Evolutionary conservation across 2,329 filamentous ascomycete species (phyloP), one percentile per base, ranked within the genome.

Genomic region (Hymenotorrendiella dingleyae): DNA sequence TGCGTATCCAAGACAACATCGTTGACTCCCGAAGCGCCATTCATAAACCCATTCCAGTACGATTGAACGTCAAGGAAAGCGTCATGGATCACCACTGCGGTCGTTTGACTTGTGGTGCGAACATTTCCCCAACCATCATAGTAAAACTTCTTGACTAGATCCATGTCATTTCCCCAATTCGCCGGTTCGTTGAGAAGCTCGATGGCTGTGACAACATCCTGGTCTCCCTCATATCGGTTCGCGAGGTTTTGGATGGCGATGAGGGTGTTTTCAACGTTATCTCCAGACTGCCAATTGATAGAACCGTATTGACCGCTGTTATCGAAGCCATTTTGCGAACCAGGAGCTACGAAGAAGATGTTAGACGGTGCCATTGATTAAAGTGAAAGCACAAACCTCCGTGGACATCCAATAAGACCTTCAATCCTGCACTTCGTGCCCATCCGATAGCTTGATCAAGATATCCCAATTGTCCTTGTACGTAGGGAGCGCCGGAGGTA

Each of bases 351-450:
- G 14, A 10, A 11, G n/a, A 20, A 12, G 2, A 22, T 12, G 21
- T 40, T 21, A 40, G 37, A 7, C 10, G 2, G 7, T 8, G 9
- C 16, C 5, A 2, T 10, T 14, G 16, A n/a, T 3, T 2, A 22
- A 9, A 2, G 2, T 2, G 14, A 27, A 17, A 21, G 2, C 4
- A 64, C 71, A 60, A 60, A 77, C 75, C 76, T 51, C 80, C 81
- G 55, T 86, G 82, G 17, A 85, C 63, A 58, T 86, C 82, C 53
- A 86, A 71, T 63, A 82, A 72, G 30, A 84, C 76, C 55, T 81
- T 81, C 36, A 85, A 58, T 4, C 75, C 74, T 33, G 73, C 67
- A 33, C 58, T 63, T 45, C 70, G 62, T 9, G 81, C 82, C 75
- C 81, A 80, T 47, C 64, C 61, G 42, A 82, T 67, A 19, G 78